Base-by-base conservation (phyloP, 176 grass and related monocot genomes). In the Paspalum vaginatum region DNA sequence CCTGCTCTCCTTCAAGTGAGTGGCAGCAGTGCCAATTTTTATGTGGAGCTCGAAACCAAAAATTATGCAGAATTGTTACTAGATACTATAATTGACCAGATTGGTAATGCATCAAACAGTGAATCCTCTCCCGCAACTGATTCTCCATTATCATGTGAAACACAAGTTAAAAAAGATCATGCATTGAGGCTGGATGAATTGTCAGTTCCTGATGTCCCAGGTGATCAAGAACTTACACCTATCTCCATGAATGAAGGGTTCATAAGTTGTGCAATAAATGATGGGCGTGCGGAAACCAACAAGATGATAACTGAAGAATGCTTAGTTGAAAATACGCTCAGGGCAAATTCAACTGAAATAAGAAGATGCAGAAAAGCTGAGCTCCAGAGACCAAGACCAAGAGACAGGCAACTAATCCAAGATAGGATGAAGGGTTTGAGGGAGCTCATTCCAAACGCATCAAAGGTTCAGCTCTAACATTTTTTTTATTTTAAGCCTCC, bases 391-490 rank as follows among this genome's bases (percentile, higher is more conserved):
- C 42, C 54, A 65, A 91, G 89, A 70, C 94, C 94, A 26, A 97
- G 91, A 82, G 89, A 94, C 79, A 94, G 91, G 48, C 91, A 91
- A 68, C 47, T 97, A 63, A 91, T 97, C 42, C 91, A 97, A 83
- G 88, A 94, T 59, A 85, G 94, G 72, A 89, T 90, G 81, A 84
- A 91, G 78, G 91, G 89, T 61, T 72, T 97, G 81, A 80, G 91
- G 12, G 82, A 91, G 63, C 88, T 94, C 18, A 86, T 94, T 83
- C 94, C 94, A 71, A 85, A 91, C 25, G 72, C 88, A 78, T 75
- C 89, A 79, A 86, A 91, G 89, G 91, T 91, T 78, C 56, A 51
- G 44, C 26, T 87, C 24, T 66, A 46, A 57, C 57, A 57, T 62
- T 54, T 85, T 45, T 76, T 79, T n/a, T 61, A 11, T 72, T 76